Conservation (phyloP, 2,329 filamentous ascomycete species). For the Pseudohalonectria lignicola region DNA sequence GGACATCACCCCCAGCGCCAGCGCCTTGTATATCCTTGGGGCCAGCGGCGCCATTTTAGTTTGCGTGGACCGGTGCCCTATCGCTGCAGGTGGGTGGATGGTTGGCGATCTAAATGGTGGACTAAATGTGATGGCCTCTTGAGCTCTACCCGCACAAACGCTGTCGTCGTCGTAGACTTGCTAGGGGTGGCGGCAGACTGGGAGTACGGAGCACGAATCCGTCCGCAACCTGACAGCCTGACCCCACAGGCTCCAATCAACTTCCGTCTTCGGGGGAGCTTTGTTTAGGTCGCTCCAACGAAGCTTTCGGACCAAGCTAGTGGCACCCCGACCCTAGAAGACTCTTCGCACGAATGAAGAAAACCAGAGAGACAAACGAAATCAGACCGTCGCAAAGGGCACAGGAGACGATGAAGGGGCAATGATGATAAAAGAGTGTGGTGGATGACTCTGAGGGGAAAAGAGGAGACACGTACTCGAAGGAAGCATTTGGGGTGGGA, state of each 20-base stretch:
- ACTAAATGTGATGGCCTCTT: too few relatives aligned
- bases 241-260: not conserved
- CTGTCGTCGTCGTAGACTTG: not conserved
- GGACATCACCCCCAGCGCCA: constrained; percentile 27
- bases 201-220: too few relatives aligned
- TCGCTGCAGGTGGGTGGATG: not conserved
- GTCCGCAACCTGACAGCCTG: too few relatives aligned
- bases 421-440: not conserved
- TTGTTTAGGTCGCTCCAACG: not conserved
- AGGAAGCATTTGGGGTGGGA: not conserved
- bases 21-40: constrained; percentile 21
- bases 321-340: too few relatives aligned
- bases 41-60: constrained; percentile 27
- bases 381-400: not conserved
- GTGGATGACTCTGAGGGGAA: not conserved
- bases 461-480: not conserved
- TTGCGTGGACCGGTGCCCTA: too few relatives aligned
- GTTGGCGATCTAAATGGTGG: constrained; percentile 1
- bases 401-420: not conserved
- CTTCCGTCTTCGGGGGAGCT: not conserved
- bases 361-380: not conserved
- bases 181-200: not conserved
- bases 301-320: not conserved
- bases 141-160: too few relatives aligned
- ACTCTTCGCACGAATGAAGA: too few relatives aligned